Percentiles rank a stretch among this genome's conserved stretches.
Evolutionary conservation across 78 protist species (phyloP).

Genomic region (Dictyostelium capitatum): DNA sequence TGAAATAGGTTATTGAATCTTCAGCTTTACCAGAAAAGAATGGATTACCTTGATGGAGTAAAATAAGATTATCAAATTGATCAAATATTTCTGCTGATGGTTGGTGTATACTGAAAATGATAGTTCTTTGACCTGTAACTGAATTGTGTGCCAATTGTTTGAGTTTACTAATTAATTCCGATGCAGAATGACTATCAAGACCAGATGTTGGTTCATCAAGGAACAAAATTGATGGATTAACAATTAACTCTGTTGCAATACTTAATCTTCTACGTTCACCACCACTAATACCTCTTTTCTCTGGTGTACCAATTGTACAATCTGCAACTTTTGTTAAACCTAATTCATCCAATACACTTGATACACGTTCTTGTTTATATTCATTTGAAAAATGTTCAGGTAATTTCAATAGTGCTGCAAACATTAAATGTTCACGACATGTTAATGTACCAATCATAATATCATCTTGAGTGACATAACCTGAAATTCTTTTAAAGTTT

Average conservation of each 20-base stretch:
- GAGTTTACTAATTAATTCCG: slow-evolving; percentile 41
- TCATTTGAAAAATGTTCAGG: slow-evolving; percentile 56
- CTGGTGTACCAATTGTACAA: slow-evolving; percentile 88
- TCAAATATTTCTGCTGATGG: slow-evolving; percentile 90
- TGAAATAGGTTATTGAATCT: slow-evolving; percentile 54
- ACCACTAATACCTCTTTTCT: slow-evolving; percentile 94
- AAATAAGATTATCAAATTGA: slow-evolving; percentile 82
- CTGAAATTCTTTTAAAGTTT: slow-evolving; percentile 79
- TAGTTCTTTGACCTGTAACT: slow-evolving; percentile 46
- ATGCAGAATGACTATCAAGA: slow-evolving; percentile 87
- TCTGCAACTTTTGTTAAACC: slow-evolving; percentile 82
- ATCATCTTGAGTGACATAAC: slow-evolving; percentile 93
- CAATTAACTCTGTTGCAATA: slow-evolving; percentile 88
- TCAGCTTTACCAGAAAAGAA: slow-evolving; percentile 54
- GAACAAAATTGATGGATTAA: slow-evolving; percentile 85
- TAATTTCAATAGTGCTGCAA: slow-evolving; percentile 69
- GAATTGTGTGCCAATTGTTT: slow-evolving; percentile 58
- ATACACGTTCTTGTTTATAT: slow-evolving; percentile 31
- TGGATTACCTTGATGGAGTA: slow-evolving; percentile 83
- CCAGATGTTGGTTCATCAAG: slow-evolving; percentile 93
- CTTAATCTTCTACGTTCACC: slow-evolving; percentile 91
- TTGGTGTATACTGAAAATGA: slow-evolving; percentile 90
- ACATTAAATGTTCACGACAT: slow-evolving; percentile 82
- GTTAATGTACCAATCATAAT: slow-evolving; percentile 84
- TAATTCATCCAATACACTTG: slow-evolving; percentile 61